A percentile compares a stretch with the other conserved stretches of the same genome.
These are phyloP conservation scores for Aspergillus spinulosporus DNA, from an alignment of 2,329 filamentous ascomycete species.

Conservation along the genomic window DNA sequence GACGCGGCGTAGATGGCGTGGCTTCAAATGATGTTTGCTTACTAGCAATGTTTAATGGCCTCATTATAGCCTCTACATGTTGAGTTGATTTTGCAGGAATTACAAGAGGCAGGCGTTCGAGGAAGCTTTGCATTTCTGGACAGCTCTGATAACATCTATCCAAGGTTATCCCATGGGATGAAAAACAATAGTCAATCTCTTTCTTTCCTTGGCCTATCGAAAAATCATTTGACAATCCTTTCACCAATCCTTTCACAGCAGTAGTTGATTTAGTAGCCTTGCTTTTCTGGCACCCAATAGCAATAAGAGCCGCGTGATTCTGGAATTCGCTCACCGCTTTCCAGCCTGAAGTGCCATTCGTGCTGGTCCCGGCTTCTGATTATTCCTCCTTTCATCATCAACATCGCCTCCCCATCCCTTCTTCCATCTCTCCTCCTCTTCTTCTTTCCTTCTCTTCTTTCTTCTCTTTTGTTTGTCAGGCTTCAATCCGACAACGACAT, in stretches of 20 bases:
- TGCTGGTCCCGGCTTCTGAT: conserved; percentile 13
- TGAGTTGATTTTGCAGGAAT: conserved; percentile 8
- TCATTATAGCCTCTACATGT: conserved; percentile 1
- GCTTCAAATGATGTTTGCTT: conserved; percentile 29
- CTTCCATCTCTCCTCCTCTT: conserved; percentile 13
- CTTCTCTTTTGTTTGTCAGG: conserved; percentile 1
- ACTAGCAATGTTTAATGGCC: conserved; percentile 7
- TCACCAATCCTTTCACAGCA: not conserved
- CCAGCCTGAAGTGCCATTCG: conserved; percentile 14
- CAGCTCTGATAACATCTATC: not conserved
- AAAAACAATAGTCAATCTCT: conserved; percentile 1
- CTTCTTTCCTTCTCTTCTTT: conserved; percentile 7
- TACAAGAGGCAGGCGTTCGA: conserved; percentile 16
- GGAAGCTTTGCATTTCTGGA: conserved; percentile 2
- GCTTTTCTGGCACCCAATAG: conserved; percentile 4
- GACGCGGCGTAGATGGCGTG: conserved; percentile 34
- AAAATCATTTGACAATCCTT: no score
- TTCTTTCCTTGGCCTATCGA: not conserved
- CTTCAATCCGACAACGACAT: not conserved
- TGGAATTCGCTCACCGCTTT: conserved; percentile 14
- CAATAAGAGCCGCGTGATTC: conserved; percentile 17
- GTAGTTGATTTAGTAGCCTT: conserved; percentile 11
- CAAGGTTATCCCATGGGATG: not conserved
- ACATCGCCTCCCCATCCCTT: conserved; percentile 13
- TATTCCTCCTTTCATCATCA: conserved; percentile 27